Evolutionary conservation across 1,139 yeast genomes (phyloP), one percentile per base, ranked within the genome.

Genomic region (Kurtzmaniella quercitrusa): DNA sequence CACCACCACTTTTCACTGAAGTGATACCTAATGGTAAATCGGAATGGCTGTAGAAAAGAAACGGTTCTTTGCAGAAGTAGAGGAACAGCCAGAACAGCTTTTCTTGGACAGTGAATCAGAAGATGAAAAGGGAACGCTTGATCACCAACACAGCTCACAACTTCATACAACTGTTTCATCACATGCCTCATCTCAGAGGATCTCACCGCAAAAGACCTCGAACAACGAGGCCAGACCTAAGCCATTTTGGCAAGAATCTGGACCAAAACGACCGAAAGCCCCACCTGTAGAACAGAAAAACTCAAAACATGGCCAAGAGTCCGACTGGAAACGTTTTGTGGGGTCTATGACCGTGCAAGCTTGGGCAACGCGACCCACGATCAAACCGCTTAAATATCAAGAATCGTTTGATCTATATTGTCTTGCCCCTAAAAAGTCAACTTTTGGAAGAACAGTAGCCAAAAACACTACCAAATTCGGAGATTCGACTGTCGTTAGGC

Each of bases 301-400:
- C 40, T 49, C 3, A 51, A 27, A 27, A n/a, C 31, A 7, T 7
- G 10, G 10, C 14, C 47, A 17, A 43, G 44, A 36, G 21, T 16
- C 38, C n/a, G 24, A 17, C 43, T 65, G 71, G 70, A 52, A 51
- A 25, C 55, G 63, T 37, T 84, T 72, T 54, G 69, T 89, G 19
- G 97, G 97, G 0, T 73, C 89, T 1, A 54, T 88, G 23, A 83
- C 82, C 48, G 79, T 85, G 0, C 82, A 80, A 43, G 91, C 89
- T 1, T 85, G 91, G 87, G 90, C 95, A 9, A 88, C 95, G 0
- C 66, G 96, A 41, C 88, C 94, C 0, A 84, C 87, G 0, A 54
- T 72, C 37, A 68, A 66, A 39, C 75, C 82, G 0, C 63, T 83
- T 6, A 57, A 70, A 42, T 79, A 75, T 56, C 76, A 78, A 15